Conservation (phyloP, 192 early-diverging fungal genomes). For the Backusella macrospora region DNA sequence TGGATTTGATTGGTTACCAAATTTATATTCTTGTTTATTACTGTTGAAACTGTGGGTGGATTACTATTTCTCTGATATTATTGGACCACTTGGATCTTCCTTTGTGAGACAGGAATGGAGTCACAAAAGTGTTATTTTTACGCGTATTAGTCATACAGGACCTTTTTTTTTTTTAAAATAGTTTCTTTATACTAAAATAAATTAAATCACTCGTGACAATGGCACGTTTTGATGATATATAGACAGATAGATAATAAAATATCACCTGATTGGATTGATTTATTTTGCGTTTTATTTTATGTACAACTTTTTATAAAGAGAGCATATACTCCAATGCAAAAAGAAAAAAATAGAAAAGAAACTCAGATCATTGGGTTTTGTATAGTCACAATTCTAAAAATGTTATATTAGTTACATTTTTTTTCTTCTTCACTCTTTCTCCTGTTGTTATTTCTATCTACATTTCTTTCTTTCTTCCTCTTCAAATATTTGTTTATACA, state of each 20-base stretch:
- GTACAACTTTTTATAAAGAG: background rate
- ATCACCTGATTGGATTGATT: background rate
- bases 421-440: too few relatives aligned
- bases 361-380: too few relatives aligned
- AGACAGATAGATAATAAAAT: too few relatives aligned
- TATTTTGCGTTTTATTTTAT: background rate
- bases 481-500: background rate
- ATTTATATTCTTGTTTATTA: too few relatives aligned
- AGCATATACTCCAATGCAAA: background rate
- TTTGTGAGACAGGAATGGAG: background rate
- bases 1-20: too few relatives aligned
- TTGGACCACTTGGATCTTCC: constrained; percentile 10
- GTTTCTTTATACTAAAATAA: background rate
- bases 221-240: background rate
- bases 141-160: background rate
- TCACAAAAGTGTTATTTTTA: too few relatives aligned
- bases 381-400: too few relatives aligned
- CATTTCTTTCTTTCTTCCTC: background rate
- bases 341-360: background rate
- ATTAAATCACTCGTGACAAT: background rate
- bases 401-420: too few relatives aligned
- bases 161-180: background rate
- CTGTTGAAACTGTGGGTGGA: background rate
- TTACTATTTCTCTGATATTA: background rate
- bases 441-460: background rate